A percentile compares a stretch with the other conserved stretches of the same genome.
phyloP scores from a whole-genome alignment of 495 filamentous ascomycete genomes.

The Echria macrotheca region DNA sequence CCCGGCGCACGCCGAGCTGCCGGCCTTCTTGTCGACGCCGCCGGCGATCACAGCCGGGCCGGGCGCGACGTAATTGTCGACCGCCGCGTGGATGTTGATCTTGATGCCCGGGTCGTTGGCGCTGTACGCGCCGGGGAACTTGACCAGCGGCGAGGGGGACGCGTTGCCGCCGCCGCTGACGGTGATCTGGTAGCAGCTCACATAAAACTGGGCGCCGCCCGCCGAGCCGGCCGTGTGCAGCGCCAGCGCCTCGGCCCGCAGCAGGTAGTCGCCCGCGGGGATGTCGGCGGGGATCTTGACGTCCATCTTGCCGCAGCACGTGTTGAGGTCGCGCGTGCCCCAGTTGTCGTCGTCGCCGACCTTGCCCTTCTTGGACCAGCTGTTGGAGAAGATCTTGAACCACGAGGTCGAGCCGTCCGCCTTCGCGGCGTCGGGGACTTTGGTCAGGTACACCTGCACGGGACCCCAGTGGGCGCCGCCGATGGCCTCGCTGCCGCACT shows the following conservation, averaged over 20 bases:
- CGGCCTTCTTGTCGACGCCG: conserved; percentile 31
- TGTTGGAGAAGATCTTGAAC: conserved; percentile 50
- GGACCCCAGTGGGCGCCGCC: conserved; percentile 44
- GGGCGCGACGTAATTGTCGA: conserved; percentile 33
- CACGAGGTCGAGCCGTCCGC: conserved; percentile 38
- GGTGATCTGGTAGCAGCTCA: conserved; percentile 46
- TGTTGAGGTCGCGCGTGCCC: conserved; percentile 48
- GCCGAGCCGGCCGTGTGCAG: conserved; percentile 41
- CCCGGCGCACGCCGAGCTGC: conserved; percentile 25
- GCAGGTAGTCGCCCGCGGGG: conserved; percentile 45
- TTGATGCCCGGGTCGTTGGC: conserved; percentile 44
- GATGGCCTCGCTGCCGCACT: conserved; percentile 42
- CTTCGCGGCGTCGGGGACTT: conserved; percentile 44
- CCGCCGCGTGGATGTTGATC: conserved; percentile 42
- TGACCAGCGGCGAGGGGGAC: conserved; percentile 31
- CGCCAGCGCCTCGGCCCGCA: conserved; percentile 48
- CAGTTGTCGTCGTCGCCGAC: conserved; percentile 43
- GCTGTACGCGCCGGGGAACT: conserved; percentile 44
- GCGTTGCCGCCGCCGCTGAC: conserved; percentile 31
- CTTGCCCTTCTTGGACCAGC: conserved; percentile 36
- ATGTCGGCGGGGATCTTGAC: conserved; percentile 43
- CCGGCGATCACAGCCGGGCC: conserved; percentile 37
- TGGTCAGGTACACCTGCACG: conserved; percentile 50
- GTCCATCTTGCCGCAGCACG: conserved; percentile 46
- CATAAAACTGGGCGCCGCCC: conserved; percentile 43